Evolutionary conservation across 164 flowering plant genomes (phyloP), one percentile per base, ranked within the genome.

Genomic region (Annona cherimola): DNA sequence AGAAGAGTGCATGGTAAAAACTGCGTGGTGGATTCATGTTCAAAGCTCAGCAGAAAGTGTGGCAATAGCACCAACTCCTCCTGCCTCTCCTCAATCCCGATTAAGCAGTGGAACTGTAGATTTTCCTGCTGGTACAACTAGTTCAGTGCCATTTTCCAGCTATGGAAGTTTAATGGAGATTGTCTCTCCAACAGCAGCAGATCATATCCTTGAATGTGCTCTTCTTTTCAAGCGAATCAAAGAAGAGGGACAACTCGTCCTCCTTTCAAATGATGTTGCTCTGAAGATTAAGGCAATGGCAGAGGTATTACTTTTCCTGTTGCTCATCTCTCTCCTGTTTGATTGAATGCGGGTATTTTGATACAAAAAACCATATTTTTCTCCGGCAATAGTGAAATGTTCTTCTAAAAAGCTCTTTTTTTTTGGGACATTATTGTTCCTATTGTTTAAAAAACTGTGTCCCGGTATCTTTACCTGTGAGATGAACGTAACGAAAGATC

Each of bases 231-330:
- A 74, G 77, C 83, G 77, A 73, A 78, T 69, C 18, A 76, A 69
- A 73, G 82, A 71, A 12, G 84, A 85, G 71, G 88, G 78, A 81
- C 85, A 82, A 63, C 76, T 90, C 41, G 86, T 88, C 77, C 89
- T 96, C 73, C 91, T 96, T 8, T 86, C 84, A 39, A 77, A 85
- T 66, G 90, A 92, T 68, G 77, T 85, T 61, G 69, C 90, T 65
- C 62, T 89, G 72, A 93, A 88, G 84, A 90, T 89, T 78, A 93
- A 96, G 79, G 91, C 98, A 79, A 90, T 93, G 94, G 97, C 99
- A 70, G 96, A 95, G 81, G 97, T 94, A 85, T 65, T 69, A 42
- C 18, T 35, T 19, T 16, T 3, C 19, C 18, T 4, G 19, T 18
- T 20, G 11, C 42, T 39, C 55, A n/a, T 39, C 43, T 42, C 16